phyloP scores from a whole-genome alignment of 163 green algal species.

The Scenedesmus sp. region DNA sequence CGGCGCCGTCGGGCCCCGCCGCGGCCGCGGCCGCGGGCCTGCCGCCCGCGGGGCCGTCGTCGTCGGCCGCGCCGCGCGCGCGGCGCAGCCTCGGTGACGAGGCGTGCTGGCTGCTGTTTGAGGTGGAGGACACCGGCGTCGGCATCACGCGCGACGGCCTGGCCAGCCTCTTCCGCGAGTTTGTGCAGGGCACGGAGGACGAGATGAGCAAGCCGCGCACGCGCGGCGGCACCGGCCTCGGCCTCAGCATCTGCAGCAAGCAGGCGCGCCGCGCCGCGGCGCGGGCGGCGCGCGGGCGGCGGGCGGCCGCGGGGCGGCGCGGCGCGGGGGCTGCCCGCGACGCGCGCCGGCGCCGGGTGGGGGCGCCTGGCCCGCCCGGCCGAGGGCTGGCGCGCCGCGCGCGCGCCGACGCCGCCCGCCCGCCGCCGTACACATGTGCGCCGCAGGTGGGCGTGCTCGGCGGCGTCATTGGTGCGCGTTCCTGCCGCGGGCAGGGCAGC shows the following conservation, averaged over 20 bases:
- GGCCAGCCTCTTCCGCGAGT: constrained; percentile 79
- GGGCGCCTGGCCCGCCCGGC: no score
- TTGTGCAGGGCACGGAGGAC: constrained; percentile 77
- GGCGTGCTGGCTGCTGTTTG: constrained; percentile 77
- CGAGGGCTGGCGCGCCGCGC: neutral
- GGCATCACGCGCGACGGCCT: constrained; percentile 71
- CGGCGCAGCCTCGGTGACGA: constrained; percentile 3
- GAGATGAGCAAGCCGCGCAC: constrained; percentile 76
- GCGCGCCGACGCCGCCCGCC: no score
- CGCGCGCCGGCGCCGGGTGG: no score
- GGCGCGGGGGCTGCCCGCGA: no score
- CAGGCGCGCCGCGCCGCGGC: constrained; percentile 54
- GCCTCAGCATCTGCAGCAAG: constrained; percentile 85
- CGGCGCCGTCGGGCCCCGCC: neutral
- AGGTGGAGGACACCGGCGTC: constrained; percentile 73
- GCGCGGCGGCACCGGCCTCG: constrained; percentile 80
- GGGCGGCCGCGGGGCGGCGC: neutral
- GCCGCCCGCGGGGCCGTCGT: neutral
- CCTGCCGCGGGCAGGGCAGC: constrained; percentile 59
- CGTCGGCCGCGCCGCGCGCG: neutral
- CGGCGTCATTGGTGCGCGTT: constrained; percentile 80
- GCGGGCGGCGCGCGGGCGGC: neutral
- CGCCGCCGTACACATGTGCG: neutral
- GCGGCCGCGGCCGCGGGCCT: neutral
- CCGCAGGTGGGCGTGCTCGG: constrained; percentile 78